Evolutionary conservation across 208 protist genomes (phyloP).

Genomic region (Trypanosoma melophagium): DNA sequence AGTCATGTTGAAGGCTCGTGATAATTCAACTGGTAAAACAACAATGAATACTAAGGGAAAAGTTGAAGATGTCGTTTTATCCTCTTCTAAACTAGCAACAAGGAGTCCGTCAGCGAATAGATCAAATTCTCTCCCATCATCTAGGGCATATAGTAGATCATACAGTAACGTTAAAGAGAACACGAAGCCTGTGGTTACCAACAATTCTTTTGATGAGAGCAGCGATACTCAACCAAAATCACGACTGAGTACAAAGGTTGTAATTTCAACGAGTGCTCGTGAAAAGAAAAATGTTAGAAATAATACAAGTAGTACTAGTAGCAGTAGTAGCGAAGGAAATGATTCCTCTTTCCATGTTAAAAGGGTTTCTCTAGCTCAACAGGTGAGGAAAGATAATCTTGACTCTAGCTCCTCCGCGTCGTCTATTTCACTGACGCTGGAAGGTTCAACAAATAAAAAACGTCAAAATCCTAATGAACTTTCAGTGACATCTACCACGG

Average conservation of each 20-base stretch:
- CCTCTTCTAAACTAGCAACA: too few relatives aligned
- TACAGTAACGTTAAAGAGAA: too few relatives aligned
- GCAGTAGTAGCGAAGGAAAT: not conserved
- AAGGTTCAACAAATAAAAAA: not conserved
- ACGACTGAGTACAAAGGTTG: not conserved
- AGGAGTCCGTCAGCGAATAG: too few relatives aligned
- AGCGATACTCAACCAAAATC: not conserved
- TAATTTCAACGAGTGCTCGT: not conserved
- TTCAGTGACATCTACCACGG: not conserved
- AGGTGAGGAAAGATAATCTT: not conserved
- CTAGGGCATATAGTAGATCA: too few relatives aligned
- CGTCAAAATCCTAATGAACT: not conserved
- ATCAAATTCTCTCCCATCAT: too few relatives aligned
- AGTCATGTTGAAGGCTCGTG: too few relatives aligned
- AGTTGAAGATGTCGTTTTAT: too few relatives aligned
- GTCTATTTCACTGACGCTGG: not conserved
- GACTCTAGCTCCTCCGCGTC: not conserved
- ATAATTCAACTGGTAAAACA: too few relatives aligned
- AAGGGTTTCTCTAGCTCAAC: not conserved
- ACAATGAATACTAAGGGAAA: too few relatives aligned
- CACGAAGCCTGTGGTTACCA: too few relatives aligned
- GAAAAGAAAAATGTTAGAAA: not conserved
- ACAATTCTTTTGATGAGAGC: slow-evolving; percentile 1
- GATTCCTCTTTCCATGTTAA: not conserved
- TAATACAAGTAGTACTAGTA: not conserved